phyloP scores from a whole-genome alignment of 2,329 filamentous ascomycete genomes.

The Arthrobotrys sphaeroides region DNA sequence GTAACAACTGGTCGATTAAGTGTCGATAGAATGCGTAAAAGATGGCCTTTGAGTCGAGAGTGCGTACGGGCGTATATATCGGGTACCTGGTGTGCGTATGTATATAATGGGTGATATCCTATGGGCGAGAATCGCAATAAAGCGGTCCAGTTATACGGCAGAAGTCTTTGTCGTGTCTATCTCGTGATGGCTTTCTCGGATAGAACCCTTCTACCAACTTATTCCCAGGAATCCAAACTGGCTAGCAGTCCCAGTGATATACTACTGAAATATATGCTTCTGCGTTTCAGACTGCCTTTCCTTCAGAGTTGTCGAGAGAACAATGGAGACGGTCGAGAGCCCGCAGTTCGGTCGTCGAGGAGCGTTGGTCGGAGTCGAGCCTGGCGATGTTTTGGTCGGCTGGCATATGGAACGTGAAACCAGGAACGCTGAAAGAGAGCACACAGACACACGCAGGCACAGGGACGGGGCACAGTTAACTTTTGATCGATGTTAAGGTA shows the following conservation, averaged over 20 bases:
- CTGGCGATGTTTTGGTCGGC: conserved; percentile 5
- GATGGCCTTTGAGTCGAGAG: too few species aligned
- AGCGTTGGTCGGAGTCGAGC: conserved; percentile 18
- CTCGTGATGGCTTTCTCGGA: conserved; percentile 34
- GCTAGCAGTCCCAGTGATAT: conserved; percentile 5
- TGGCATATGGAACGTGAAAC: conserved; percentile 30
- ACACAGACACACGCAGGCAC: background rate
- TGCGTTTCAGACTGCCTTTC: too few species aligned
- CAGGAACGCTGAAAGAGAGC: conserved; percentile 30
- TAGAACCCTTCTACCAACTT: conserved; percentile 53
- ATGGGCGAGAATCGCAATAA: conserved; percentile 41
- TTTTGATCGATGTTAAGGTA: too few species aligned
- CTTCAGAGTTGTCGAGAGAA: background rate
- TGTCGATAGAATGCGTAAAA: too few species aligned
- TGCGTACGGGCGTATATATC: too few species aligned
- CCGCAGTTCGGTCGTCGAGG: background rate
- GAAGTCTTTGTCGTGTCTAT: conserved; percentile 55
- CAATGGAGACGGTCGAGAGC: conserved; percentile 5
- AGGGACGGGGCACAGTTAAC: background rate
- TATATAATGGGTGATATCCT: background rate
- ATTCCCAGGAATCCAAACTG: conserved; percentile 18
- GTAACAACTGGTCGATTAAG: too few species aligned
- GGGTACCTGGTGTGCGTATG: too few species aligned
- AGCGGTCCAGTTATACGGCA: conserved; percentile 37
- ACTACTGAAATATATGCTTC: too few species aligned